Base-by-base conservation (phyloP, 495 filamentous ascomycete species). In the Aeminium ludgeri region DNA sequence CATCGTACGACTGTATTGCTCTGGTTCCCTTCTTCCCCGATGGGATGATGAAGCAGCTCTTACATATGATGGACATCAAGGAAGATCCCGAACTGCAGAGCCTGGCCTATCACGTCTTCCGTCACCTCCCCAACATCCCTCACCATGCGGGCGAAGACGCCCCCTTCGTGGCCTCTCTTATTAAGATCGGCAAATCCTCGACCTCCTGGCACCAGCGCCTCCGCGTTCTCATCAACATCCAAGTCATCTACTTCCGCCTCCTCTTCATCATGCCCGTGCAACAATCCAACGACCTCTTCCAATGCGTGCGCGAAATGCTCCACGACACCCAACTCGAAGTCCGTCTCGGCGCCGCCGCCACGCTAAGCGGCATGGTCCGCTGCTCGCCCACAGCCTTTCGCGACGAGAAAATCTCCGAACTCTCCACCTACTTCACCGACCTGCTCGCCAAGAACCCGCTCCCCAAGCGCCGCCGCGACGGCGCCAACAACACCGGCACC, bases 41-140 rank as follows among this genome's bases (percentile, higher is more conserved):
- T 37, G 67, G 81, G 6, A 86, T 96, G 49, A 85, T 91, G 46
- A 82, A 83, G 30, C 78, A 93, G 58, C 72, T 96, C 35, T 64
- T 99, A 34, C 86, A 96, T 62, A 99, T 99, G 89, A 99, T 99
- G 89, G 89, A 99, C 57, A 82, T 99, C 48, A 95, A 94, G 59
- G 89, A 99, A 60, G 89, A 99, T 54, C 86, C 82, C 3, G 89
- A 99, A 58, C 72, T 99, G 8, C 87, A 93, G 66, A 78, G 79
- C 8, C 70, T 95, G 17, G 86, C 89, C 10, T 99, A 99, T 55
- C 86, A 93, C 55, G 89, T 99, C 20, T 99, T 94, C 65, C 78
- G 89, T 19, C 87, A 99, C 55, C 66, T 99, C 3, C 84, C 91
- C 13, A 99, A 96, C 61, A 84, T 99, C 43, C 91, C 89, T 1